Percentiles rank a stretch among this genome's conserved stretches.
Conservation (phyloP, 768 basidiomycete species). For the Psilocybe cubensis region DNA sequence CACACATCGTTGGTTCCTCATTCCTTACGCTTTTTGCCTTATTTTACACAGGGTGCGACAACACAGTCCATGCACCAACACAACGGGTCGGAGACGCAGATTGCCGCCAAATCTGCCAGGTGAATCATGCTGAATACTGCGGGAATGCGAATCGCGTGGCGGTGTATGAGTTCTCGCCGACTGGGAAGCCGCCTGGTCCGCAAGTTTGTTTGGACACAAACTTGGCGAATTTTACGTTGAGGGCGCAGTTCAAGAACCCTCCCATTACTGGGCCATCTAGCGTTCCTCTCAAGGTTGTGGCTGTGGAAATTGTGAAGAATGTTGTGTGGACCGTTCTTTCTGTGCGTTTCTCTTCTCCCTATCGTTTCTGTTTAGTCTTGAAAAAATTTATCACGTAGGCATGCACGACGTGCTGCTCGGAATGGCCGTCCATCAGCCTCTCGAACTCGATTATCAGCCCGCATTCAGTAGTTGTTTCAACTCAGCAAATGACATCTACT, state of each 20-base stretch:
- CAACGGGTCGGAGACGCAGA: conserved; percentile 42
- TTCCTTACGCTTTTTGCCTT: background rate
- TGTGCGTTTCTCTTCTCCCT: conserved; percentile 26
- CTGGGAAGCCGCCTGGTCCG: conserved; percentile 27
- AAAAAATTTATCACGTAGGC: conserved; percentile 27
- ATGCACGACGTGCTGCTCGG: conserved; percentile 44
- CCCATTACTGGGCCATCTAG: conserved; percentile 30
- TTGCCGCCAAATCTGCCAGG: conserved; percentile 42
- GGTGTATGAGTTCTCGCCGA: conserved; percentile 35
- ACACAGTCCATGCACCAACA: conserved; percentile 33
- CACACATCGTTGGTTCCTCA: background rate
- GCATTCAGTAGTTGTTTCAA: conserved; percentile 39
- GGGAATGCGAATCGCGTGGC: conserved; percentile 43
- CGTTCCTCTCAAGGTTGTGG: conserved; percentile 35
- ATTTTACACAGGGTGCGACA: conserved; percentile 42
- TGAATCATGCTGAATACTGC: conserved; percentile 41
- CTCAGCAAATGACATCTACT: conserved; percentile 41
- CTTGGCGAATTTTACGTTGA: conserved; percentile 40
- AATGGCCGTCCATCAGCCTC: conserved; percentile 43
- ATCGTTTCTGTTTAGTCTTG: background rate
- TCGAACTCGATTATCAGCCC: conserved; percentile 44
- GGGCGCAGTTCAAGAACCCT: conserved; percentile 38
- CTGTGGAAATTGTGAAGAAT: conserved; percentile 42
- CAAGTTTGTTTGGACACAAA: conserved; percentile 32
- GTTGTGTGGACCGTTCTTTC: conserved; percentile 44